phyloP scores from a whole-genome alignment of 345 rosid species.

The Moricandia moricandioides region DNA sequence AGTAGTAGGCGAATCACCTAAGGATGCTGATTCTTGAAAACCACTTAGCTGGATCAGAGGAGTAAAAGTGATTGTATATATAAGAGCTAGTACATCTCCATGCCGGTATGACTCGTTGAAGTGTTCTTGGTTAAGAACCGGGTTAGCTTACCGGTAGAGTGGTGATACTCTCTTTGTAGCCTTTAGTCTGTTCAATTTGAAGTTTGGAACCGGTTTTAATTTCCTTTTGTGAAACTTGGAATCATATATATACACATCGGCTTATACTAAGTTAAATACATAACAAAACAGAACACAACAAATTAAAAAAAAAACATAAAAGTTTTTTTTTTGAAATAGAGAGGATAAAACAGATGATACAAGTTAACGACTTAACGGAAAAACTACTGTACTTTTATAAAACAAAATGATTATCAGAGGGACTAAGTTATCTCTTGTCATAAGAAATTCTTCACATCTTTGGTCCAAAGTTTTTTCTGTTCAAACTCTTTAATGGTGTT shows the following conservation, averaged over 20 bases:
- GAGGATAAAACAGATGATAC: constrained; percentile 14
- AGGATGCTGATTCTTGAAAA: constrained; percentile 41
- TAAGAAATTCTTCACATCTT: constrained; percentile 23
- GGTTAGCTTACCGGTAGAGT: neutral
- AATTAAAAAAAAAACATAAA: neutral
- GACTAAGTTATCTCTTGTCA: constrained; percentile 15
- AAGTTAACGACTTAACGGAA: neutral
- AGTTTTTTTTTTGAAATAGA: constrained; percentile 35
- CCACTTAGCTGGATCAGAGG: neutral
- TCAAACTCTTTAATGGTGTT: constrained; percentile 61
- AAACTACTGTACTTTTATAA: constrained; percentile 32
- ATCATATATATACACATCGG: neutral
- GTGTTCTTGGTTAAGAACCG: neutral
- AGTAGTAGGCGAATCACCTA: constrained; percentile 37
- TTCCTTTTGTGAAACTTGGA: neutral
- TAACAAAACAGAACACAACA: neutral
- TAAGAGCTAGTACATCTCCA: neutral
- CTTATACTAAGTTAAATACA: neutral
- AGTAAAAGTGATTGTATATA: neutral
- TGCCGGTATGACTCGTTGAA: neutral
- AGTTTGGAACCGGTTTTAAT: neutral
- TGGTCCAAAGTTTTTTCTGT: constrained; percentile 37
- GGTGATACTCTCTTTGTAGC: neutral
- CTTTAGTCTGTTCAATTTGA: neutral
- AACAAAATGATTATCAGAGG: constrained; percentile 28